These are phyloP conservation scores for Salvia rosmarinus DNA, from an alignment of 257 asterid species.

Conservation along the genomic window DNA sequence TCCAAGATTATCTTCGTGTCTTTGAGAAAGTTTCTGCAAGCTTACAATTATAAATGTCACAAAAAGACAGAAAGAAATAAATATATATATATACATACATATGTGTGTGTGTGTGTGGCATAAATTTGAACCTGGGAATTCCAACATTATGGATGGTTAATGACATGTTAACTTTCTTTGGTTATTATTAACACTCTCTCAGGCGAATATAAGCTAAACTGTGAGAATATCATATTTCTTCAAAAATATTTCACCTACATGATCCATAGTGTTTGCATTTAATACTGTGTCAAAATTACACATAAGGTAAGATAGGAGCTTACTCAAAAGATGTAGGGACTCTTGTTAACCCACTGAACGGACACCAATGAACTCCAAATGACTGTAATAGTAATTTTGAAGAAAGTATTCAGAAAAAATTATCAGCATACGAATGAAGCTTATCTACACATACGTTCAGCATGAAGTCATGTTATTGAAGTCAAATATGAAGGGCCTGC, in stretches of 20 bases:
- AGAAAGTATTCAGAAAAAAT: conserved; percentile 27
- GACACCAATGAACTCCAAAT: conserved; percentile 96
- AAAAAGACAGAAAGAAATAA: neutral
- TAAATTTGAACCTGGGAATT: neutral
- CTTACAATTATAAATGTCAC: neutral
- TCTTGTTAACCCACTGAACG: conserved; percentile 77
- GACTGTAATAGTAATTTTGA: conserved; percentile 60
- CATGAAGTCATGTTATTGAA: neutral
- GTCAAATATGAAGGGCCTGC: neutral
- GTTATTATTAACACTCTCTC: conserved; percentile 2
- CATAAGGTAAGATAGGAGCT: conserved; percentile 38
- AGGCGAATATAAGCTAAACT: neutral
- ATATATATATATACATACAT: too few species aligned
- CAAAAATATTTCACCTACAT: conserved; percentile 6
- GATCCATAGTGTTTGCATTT: conserved; percentile 9
- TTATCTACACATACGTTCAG: neutral
- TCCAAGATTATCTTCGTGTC: neutral
- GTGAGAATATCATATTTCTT: neutral
- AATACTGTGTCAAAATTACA: conserved; percentile 10
- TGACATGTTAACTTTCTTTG: neutral
- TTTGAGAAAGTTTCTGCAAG: neutral
- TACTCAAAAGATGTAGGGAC: conserved; percentile 80
- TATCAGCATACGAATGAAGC: conserved; percentile 11
- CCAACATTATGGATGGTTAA: neutral
- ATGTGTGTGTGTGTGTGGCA: neutral